Evolutionary conservation across 1,139 yeast genomes (phyloP).

Genomic region (Geotrichum reessii): DNA sequence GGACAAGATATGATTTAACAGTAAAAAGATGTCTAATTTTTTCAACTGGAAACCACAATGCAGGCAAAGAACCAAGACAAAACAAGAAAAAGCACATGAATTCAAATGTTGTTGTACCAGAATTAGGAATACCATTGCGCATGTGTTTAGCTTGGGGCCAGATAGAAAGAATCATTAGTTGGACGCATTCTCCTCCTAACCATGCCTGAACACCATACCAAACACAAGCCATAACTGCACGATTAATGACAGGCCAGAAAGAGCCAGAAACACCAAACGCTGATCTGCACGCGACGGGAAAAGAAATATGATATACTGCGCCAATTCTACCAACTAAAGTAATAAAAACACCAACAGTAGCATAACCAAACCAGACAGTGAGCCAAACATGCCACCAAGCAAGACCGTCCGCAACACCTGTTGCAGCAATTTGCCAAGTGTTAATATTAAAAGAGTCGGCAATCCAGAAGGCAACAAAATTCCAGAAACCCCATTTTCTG

Average conservation of each 20-base stretch:
- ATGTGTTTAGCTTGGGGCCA: conserved; percentile 40
- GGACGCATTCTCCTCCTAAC: conserved; percentile 78
- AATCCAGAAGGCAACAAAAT: conserved; percentile 73
- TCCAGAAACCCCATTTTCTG: conserved; percentile 77
- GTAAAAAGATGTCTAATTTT: conserved; percentile 76
- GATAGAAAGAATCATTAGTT: conserved; percentile 45
- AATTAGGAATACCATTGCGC: conserved; percentile 44
- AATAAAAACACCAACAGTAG: conserved; percentile 33
- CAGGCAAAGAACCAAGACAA: conserved; percentile 73
- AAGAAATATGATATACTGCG: conserved; percentile 37
- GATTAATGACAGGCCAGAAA: conserved; percentile 37
- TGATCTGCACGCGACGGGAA: conserved; percentile 38
- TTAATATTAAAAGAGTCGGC: conserved; percentile 84
- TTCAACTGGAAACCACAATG: conserved; percentile 76
- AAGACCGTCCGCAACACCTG: conserved; percentile 67
- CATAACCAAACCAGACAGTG: conserved; percentile 57
- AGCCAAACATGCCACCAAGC: conserved; percentile 91
- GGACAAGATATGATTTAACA: conserved; percentile 67
- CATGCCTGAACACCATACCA: conserved; percentile 85
- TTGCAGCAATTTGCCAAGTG: conserved; percentile 87
- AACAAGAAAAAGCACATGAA: conserved; percentile 71
- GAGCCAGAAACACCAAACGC: conserved; percentile 40
- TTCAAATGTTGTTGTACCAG: conserved; percentile 59
- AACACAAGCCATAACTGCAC: conserved; percentile 67
- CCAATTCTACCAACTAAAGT: conserved; percentile 37